Conservation (phyloP, 768 basidiomycete genomes). For the Lactarius hengduanensis region DNA sequence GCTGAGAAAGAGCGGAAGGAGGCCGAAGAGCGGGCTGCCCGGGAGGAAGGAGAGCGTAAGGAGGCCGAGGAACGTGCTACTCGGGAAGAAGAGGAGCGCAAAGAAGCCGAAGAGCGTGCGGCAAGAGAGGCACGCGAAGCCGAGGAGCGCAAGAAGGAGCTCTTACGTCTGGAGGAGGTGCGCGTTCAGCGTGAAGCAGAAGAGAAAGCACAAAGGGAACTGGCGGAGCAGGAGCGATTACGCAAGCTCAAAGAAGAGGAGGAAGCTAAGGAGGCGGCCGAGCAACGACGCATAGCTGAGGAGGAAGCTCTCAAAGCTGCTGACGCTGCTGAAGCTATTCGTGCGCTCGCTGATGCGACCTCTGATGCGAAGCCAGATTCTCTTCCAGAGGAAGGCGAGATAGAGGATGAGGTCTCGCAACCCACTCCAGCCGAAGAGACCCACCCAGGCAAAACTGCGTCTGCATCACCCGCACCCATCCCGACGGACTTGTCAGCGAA, state of each 20-base stretch:
- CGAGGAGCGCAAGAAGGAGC: conserved; percentile 33
- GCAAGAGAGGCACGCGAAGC: conserved; percentile 28
- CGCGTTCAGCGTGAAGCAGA: conserved; percentile 37
- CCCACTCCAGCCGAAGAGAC: conserved; percentile 30
- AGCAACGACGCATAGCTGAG: conserved; percentile 36
- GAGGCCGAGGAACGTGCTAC: conserved; percentile 38
- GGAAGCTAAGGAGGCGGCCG: conserved; percentile 33
- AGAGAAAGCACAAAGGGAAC: conserved; percentile 45
- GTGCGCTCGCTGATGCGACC: conserved; percentile 34
- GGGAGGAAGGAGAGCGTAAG: conserved; percentile 35
- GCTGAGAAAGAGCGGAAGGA: conserved; percentile 36
- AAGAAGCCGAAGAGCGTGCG: conserved; percentile 41
- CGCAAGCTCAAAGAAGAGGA: conserved; percentile 32
- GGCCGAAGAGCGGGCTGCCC: conserved; percentile 28
- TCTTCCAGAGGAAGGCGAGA: conserved; percentile 48
- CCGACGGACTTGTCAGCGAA: conserved; percentile 48
- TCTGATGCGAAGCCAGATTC: conserved; percentile 37
- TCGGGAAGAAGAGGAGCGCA: conserved; percentile 42
- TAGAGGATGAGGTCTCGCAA: conserved; percentile 41
- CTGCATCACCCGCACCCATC: conserved; percentile 37
- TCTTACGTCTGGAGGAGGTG: conserved; percentile 16
- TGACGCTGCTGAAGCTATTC: conserved; percentile 43
- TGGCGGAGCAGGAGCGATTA: conserved; percentile 40
- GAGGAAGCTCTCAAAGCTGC: conserved; percentile 37
- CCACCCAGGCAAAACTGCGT: not conserved